phyloP scores from a whole-genome alignment of 768 basidiomycete species.

The Boletales sp. region DNA sequence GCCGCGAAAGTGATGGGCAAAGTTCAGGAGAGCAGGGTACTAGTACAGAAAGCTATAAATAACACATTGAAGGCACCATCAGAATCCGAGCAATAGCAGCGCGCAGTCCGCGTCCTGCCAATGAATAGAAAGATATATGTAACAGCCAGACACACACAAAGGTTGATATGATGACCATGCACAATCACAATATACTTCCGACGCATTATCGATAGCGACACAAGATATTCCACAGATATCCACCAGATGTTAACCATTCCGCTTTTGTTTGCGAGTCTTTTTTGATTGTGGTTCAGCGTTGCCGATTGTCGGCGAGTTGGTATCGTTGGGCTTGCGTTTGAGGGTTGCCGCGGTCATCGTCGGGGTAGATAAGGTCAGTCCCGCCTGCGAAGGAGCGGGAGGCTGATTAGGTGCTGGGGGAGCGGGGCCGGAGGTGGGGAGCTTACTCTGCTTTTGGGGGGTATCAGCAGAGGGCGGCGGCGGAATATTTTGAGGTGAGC shows the following conservation, averaged over 20 bases:
- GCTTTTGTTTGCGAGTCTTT: constrained; percentile 56
- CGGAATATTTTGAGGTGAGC: constrained; percentile 48
- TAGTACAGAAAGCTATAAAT: constrained; percentile 37
- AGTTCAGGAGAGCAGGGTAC: constrained; percentile 22
- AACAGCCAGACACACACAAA: constrained; percentile 18
- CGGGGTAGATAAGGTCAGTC: constrained; percentile 45
- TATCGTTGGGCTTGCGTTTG: constrained; percentile 51
- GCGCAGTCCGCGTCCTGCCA: constrained; percentile 21
- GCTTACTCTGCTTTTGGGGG: constrained; percentile 63
- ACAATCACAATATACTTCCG: constrained; percentile 29
- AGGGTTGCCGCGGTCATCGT: constrained; percentile 45
- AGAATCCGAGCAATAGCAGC: constrained; percentile 26
- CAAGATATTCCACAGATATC: constrained; percentile 32
- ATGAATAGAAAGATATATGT: constrained; percentile 29
- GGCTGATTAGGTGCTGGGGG: constrained; percentile 39
- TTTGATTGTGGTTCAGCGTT: constrained; percentile 44
- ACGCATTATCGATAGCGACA: constrained; percentile 24
- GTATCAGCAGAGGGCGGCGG: constrained; percentile 47
- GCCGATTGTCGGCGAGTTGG: constrained; percentile 50
- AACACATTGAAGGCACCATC: constrained; percentile 25
- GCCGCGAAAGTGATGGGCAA: constrained; percentile 14
- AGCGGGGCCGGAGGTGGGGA: constrained; percentile 42
- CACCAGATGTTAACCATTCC: constrained; percentile 43
- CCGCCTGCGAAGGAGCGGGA: constrained; percentile 38
- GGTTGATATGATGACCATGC: constrained; percentile 16